Evolutionary conservation across 2,329 filamentous ascomycete species (phyloP).

Genomic region (Alternaria incomplexa): DNA sequence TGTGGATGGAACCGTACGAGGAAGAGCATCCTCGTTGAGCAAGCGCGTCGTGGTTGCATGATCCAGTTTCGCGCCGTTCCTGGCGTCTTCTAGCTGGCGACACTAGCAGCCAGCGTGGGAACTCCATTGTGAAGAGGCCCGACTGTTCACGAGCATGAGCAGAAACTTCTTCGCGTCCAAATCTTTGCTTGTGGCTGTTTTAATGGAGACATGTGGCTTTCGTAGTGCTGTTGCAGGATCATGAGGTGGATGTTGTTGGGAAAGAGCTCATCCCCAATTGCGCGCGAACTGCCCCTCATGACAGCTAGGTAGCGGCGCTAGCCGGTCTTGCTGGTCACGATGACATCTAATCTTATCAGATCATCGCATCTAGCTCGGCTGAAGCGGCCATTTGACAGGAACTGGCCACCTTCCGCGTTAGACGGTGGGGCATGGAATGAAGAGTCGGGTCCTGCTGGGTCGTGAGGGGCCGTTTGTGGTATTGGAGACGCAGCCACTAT

Average conservation of each 20-base stretch:
- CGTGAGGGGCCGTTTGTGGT: neutral
- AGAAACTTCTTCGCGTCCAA: neutral
- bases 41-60: slow-evolving; percentile 4
- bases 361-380: slow-evolving; percentile 7
- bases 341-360: slow-evolving; percentile 24
- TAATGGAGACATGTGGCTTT: neutral
- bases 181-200: neutral
- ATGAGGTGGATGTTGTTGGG: neutral
- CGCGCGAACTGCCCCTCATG: neutral
- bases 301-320: neutral
- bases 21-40: neutral
- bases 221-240: neutral
- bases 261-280: neutral
- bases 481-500: slow-evolving; percentile 12
- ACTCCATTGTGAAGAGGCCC: neutral
- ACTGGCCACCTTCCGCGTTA: neutral
- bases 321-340: neutral
- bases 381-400: neutral
- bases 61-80: neutral
- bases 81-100: neutral
- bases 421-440: neutral
- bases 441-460: neutral
- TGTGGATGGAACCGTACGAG: slow-evolving; percentile 1
- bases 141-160: neutral
- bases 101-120: neutral